Evolutionary conservation across 805 yeast species (phyloP), one percentile per base, ranked within the genome.

Genomic region (Candida montana): DNA sequence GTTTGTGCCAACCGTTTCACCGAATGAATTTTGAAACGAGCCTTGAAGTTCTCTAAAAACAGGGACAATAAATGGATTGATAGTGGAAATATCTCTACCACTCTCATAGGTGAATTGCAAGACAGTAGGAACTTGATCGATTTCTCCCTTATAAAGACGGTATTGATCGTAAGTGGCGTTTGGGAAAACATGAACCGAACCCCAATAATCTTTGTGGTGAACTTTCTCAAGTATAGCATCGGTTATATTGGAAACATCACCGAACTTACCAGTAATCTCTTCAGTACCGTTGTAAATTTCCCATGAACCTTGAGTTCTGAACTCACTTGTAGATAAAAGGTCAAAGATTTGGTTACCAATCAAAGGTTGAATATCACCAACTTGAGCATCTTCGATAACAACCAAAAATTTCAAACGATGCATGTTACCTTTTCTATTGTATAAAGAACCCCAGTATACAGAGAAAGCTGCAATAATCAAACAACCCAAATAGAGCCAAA

Each of bases 171-270:
- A 54, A 4, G 79, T 65, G 1, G 85, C 77, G 51, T 75, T 71
- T 12, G 68, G 59, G 17, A 57, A 52, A 27, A 83, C 74, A 47
- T 77, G 74, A 28, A 81, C 62, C 0, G 82, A 74, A 19, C 74
- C 71, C 93, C 91, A 84, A 52, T 70, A 81, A 15, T 71, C 52
- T 57, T 79, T 75, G 39, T 71, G 72, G 50, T 74, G 77, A 4
- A 83, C 69, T 35, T 64, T 57, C 17, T 67, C 48, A 13, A 58
- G 28, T 17, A 80, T 55, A 48, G 74, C 72, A 4, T 65, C 66
- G 27, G 55, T 49, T 8, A 61, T 40, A 41, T 57, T 48, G 7
- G 39, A 36, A 12, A 51, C 39, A 16, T 44, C 36, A 7, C 52
- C 48, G 27, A 48, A 53, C 15, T 52, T 51, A 15, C 41, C 48